These are phyloP conservation scores for Breviolum minutum DNA, from an alignment of 73 alveolate species.

Conservation along the genomic window DNA sequence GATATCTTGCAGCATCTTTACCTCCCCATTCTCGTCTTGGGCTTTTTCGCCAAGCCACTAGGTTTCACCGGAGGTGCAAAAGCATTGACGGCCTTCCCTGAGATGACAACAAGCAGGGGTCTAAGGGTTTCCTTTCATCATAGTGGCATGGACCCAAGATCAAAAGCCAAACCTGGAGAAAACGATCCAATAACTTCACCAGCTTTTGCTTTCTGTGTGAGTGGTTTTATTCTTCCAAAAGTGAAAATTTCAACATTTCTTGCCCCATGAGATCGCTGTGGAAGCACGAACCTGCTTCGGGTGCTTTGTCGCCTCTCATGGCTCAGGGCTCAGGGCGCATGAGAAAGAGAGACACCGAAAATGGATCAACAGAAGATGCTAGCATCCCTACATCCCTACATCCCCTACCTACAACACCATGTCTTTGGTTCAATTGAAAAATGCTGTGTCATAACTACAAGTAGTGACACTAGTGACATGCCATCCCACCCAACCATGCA, in stretches of 20 bases:
- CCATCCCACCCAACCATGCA: neutral
- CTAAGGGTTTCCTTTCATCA: neutral
- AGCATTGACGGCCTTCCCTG: constrained; percentile 54
- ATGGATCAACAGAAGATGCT: neutral
- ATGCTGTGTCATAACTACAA: neutral
- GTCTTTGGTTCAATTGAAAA: neutral
- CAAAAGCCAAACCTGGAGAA: too few species aligned
- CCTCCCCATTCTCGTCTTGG: too few species aligned
- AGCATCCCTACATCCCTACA: neutral
- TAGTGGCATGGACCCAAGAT: too few species aligned
- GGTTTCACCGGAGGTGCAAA: constrained; percentile 69
- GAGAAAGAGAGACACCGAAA: neutral
- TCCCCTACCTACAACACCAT: neutral
- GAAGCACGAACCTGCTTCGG: neutral
- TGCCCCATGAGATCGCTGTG: too few species aligned
- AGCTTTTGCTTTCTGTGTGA: too few species aligned
- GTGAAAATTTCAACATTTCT: too few species aligned
- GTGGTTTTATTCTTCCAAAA: too few species aligned
- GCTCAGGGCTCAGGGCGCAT: too few species aligned
- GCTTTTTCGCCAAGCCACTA: neutral
- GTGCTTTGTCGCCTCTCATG: neutral
- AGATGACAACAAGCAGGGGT: neutral
- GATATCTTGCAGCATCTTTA: too few species aligned
- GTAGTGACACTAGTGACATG: neutral
- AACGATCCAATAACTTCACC: too few species aligned